phyloP scores from a whole-genome alignment of 2,329 filamentous ascomycete species.

The Arthrobotrys iridis region DNA sequence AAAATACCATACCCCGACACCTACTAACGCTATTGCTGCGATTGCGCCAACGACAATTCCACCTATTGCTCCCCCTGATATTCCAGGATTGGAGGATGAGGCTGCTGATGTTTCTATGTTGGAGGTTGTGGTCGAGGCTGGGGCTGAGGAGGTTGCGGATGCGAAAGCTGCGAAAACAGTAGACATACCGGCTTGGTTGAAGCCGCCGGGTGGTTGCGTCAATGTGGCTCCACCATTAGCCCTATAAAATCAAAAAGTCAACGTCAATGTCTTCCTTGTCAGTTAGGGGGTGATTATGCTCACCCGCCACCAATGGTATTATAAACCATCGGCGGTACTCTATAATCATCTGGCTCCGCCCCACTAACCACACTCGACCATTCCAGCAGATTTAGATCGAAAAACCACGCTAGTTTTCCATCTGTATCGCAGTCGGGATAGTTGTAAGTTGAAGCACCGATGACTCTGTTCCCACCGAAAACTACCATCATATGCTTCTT shows the following conservation, averaged over 20 bases:
- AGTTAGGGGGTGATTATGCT: neutral
- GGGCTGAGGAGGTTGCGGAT: neutral
- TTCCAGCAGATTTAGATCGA: slow-evolving; percentile 43
- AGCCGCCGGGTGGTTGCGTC: slow-evolving; percentile 40
- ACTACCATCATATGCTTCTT: slow-evolving; percentile 47
- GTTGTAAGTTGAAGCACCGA: slow-evolving; percentile 27
- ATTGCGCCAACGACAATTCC: slow-evolving; percentile 42
- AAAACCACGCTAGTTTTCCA: slow-evolving; percentile 25
- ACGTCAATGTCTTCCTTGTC: neutral
- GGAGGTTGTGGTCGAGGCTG: neutral
- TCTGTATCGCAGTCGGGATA: slow-evolving; percentile 28
- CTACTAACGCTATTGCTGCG: slow-evolving; percentile 17
- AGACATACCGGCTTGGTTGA: slow-evolving; percentile 40
- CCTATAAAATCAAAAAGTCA: slow-evolving; percentile 3
- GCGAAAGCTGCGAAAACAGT: slow-evolving; percentile 48
- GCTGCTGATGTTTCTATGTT: neutral
- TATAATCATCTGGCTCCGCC: slow-evolving; percentile 22
- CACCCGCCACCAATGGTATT: slow-evolving; percentile 41
- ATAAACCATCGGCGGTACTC: slow-evolving; percentile 33
- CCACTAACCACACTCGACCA: slow-evolving; percentile 27
- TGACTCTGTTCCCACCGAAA: slow-evolving; percentile 38
- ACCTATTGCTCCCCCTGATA: slow-evolving; percentile 28
- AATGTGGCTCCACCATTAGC: slow-evolving; percentile 45
- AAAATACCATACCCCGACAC: slow-evolving; percentile 32
- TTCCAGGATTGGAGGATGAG: neutral